These are phyloP conservation scores for Suillus americanus DNA, from an alignment of 768 basidiomycete genomes.

Conservation along the genomic window DNA sequence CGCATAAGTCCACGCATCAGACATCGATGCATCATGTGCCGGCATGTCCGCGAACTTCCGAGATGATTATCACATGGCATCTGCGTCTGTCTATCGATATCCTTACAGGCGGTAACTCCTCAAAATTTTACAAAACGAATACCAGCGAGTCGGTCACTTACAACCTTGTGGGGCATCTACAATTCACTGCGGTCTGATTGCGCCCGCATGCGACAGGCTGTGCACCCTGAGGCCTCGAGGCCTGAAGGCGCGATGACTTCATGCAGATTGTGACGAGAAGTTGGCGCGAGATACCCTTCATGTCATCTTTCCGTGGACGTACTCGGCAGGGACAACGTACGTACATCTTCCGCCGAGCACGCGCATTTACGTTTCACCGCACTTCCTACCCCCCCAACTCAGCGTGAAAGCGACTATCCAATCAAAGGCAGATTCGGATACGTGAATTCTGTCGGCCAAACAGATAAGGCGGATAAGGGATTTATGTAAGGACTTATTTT, in stretches of 20 bases:
- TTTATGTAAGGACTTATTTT: background rate
- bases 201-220: background rate
- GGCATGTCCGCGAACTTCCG: background rate
- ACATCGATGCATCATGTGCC: background rate
- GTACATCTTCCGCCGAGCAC: background rate
- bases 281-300: background rate
- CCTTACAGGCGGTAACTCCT: background rate
- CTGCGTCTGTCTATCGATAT: background rate
- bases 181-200: background rate
- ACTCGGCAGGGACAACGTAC: background rate
- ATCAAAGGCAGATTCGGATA: background rate
- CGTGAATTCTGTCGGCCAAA: background rate
- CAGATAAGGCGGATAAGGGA: background rate
- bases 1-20: background rate
- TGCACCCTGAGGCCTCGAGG: background rate
- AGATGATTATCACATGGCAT: background rate
- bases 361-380: background rate
- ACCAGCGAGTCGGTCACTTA: background rate
- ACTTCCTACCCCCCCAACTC: background rate
- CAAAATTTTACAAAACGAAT: background rate
- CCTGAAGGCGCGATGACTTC: background rate
- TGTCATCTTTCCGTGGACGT: background rate
- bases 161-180: background rate
- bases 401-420: background rate
- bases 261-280: background rate